Evolutionary conservation across 352 stramenopile species (phyloP).

Genomic region (Pythium brassicae): DNA sequence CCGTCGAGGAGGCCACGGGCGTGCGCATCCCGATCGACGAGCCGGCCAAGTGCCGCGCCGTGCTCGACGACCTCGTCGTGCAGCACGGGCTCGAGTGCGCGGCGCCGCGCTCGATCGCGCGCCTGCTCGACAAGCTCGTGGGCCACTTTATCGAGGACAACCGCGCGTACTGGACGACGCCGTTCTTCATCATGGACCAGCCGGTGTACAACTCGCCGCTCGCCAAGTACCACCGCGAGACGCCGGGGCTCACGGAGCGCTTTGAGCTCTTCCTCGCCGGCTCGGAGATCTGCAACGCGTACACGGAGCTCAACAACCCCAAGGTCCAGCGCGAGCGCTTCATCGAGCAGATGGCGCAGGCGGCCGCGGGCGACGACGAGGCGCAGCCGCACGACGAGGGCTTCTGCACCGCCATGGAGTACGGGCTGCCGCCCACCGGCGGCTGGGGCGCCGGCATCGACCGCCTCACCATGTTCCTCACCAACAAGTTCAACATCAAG

Average conservation of each 20-base stretch:
- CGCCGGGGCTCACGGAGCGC: slow-evolving; percentile 92
- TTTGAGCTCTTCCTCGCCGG: slow-evolving; percentile 99
- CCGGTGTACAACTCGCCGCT: slow-evolving; percentile 97
- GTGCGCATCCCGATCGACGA: slow-evolving; percentile 71
- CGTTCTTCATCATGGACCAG: slow-evolving; percentile 99
- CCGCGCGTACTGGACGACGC: slow-evolving; percentile 88
- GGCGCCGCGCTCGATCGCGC: slow-evolving; percentile 63
- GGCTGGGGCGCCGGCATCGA: slow-evolving; percentile 98
- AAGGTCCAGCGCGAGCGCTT: slow-evolving; percentile 85
- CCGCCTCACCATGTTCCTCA: slow-evolving; percentile 96
- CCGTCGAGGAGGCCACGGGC: slow-evolving; percentile 67
- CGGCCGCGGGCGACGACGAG: slow-evolving; percentile 77
- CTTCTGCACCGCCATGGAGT: slow-evolving; percentile 93
- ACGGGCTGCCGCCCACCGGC: slow-evolving; percentile 96
- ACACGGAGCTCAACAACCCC: slow-evolving; percentile 98
- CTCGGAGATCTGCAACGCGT: slow-evolving; percentile 97
- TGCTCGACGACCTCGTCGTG: slow-evolving; percentile 64
- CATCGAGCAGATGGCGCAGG: slow-evolving; percentile 77
- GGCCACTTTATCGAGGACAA: slow-evolving; percentile 88
- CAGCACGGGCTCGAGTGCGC: slow-evolving; percentile 76
- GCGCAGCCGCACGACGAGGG: slow-evolving; percentile 93
- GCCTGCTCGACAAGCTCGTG: slow-evolving; percentile 87
- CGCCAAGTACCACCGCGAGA: slow-evolving; percentile 94
- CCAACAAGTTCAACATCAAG: slow-evolving; percentile 94
- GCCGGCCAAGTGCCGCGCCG: slow-evolving; percentile 43